These are phyloP conservation scores for Oryza glaberrima DNA, from an alignment of 176 grass and related monocot species.

Conservation along the genomic window DNA sequence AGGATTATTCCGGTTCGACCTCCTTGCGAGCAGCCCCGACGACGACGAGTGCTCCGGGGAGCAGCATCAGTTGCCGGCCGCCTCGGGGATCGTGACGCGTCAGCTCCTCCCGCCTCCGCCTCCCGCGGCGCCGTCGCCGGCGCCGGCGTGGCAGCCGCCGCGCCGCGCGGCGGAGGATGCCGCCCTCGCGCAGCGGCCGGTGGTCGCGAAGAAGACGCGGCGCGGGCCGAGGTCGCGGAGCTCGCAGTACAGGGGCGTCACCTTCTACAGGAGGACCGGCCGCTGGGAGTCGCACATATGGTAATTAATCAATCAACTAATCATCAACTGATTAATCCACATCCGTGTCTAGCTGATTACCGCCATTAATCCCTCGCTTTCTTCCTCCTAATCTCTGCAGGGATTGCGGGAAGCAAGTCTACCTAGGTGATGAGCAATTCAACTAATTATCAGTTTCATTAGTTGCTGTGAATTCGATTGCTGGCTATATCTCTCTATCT, in stretches of 20 bases:
- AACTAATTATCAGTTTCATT: neutral
- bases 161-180: slow-evolving; percentile 37
- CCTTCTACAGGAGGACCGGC: slow-evolving; percentile 94
- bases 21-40: slow-evolving; percentile 45
- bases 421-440: slow-evolving; percentile 77
- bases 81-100: slow-evolving; percentile 51
- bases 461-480: neutral
- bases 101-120: slow-evolving; percentile 62
- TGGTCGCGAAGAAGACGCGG: slow-evolving; percentile 70
- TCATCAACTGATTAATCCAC: slow-evolving; percentile 21
- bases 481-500: neutral
- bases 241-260: slow-evolving; percentile 97
- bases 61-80: neutral
- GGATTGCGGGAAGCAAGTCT: slow-evolving; percentile 99
- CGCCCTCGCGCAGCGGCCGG: slow-evolving; percentile 16
- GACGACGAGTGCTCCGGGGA: slow-evolving; percentile 48
- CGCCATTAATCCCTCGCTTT: slow-evolving; percentile 23
- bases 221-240: slow-evolving; percentile 90
- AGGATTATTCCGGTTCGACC: slow-evolving; percentile 42
- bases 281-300: slow-evolving; percentile 99
- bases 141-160: slow-evolving; percentile 22
- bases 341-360: neutral
- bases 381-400: slow-evolving; percentile 46
- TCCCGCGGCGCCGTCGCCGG: neutral
- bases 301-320: slow-evolving; percentile 38